Evolutionary conservation across 2,329 filamentous ascomycete species (phyloP).

Genomic region (Talaromyces amestolkiae): DNA sequence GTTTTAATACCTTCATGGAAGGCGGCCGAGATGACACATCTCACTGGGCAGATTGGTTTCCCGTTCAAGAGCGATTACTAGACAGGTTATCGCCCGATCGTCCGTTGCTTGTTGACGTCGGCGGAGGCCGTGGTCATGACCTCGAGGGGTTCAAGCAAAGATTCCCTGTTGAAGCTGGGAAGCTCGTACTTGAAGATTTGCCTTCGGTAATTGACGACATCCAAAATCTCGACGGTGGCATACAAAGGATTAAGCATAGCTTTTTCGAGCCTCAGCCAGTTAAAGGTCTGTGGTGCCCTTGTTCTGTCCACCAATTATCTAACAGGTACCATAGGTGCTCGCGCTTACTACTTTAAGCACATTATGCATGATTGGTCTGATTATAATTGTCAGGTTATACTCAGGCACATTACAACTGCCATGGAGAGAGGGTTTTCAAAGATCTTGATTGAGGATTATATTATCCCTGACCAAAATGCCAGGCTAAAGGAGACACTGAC

Average conservation of each 20-base stretch:
- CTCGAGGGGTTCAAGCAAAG: constrained; percentile 30
- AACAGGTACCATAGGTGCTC: constrained; percentile 6
- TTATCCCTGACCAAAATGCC: constrained; percentile 37
- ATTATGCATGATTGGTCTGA: constrained; percentile 29
- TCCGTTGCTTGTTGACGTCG: constrained; percentile 25
- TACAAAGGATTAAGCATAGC: constrained; percentile 1
- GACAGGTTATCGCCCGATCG: constrained; percentile 15
- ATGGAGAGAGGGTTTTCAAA: constrained; percentile 33
- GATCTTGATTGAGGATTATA: constrained; percentile 46
- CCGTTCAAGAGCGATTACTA: constrained; percentile 24
- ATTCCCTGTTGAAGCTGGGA: constrained; percentile 38
- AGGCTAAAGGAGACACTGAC: constrained; percentile 27
- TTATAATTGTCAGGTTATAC: constrained; percentile 20
- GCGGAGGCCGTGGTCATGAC: constrained; percentile 20
- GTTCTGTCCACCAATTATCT: neutral
- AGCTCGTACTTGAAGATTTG: constrained; percentile 50
- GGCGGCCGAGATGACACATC: constrained; percentile 18
- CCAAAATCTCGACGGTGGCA: neutral
- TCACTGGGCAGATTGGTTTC: constrained; percentile 26
- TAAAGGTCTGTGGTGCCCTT: neutral
- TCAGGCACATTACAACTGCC: constrained; percentile 31
- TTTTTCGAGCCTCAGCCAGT: constrained; percentile 10
- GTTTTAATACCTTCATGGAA: constrained; percentile 27
- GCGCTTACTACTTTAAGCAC: constrained; percentile 26
- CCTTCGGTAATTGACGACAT: constrained; percentile 31